Base-by-base conservation (phyloP, 495 filamentous ascomycete genomes). In the Annulohypoxylon moriforme region DNA sequence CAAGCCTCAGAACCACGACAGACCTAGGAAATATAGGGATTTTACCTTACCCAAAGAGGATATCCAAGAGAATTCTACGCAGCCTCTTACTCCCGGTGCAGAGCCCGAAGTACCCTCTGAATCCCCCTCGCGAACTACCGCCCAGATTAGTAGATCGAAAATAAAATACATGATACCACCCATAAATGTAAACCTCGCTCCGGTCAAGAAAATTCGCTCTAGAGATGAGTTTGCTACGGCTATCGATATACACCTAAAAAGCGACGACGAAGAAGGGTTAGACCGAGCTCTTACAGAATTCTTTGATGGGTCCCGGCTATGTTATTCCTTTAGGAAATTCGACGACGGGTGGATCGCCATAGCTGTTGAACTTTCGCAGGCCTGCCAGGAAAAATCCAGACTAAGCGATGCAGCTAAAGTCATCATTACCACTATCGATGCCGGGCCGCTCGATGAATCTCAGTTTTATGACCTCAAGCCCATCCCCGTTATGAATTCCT, bases 381-480 rank as follows among this genome's bases (percentile, higher is more conserved):
- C 76, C 16, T 86, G 76, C 34, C 72, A 72, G 50, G 68, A 71
- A 16, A 4, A 67, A 29, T 73, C 61, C 1, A 72, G 67, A 33
- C 73, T 76, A 27, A 77, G 80, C 0, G 74, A 77, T 20, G 80
- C 81, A 0, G 72, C 53, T 7, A 69, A 67, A 18, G 59, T 87
- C 5, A 65, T 85, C 1, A 13, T 38, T 13, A n/a, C 40, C 18
- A 64, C 84, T 1, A 25, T 79, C 18, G 27, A 24, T 4, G 55
- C 75, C 3, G 79, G 77, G 0, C 47, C 75, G 1, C 42, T 87
- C 0, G 60, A 77, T 3, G 80, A 83, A 59, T 66, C 53, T 7
- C 65, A 71, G 27, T 85, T 78, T 46, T 69, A 79, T 18, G 70
- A 64, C 24, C 76, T 82, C 38, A 34, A 76, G 0, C 82, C 83